A percentile compares a stretch with the other conserved stretches of the same genome.
These are phyloP conservation scores for Desmodesmus armatus DNA, from an alignment of 139 green algal species.

Conservation along the genomic window DNA sequence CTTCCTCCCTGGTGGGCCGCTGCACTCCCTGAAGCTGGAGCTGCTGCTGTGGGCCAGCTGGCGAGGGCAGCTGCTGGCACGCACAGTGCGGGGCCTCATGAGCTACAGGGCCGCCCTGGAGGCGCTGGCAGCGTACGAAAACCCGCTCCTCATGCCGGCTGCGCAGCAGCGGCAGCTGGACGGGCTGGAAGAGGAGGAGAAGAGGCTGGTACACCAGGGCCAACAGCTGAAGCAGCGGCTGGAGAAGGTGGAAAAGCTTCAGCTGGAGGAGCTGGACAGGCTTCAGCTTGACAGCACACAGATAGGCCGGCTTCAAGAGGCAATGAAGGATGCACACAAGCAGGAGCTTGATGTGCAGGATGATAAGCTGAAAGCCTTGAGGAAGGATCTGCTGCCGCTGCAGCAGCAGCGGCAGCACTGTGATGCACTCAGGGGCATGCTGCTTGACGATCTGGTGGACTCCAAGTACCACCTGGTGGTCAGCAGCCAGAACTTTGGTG, in stretches of 20 bases:
- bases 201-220: too few relatives aligned
- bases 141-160: not conserved
- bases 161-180: not conserved
- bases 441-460: conserved; percentile 64
- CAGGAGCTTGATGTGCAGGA: not conserved
- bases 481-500: conserved; percentile 59
- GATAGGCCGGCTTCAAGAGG: too few relatives aligned
- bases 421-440: not conserved
- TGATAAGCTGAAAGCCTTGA: too few relatives aligned
- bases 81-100: conserved; percentile 85
- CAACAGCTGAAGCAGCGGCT: too few relatives aligned
- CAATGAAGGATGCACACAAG: too few relatives aligned
- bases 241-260: too few relatives aligned
- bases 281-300: too few relatives aligned
- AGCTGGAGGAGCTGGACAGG: too few relatives aligned
- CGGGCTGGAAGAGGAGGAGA: not conserved
- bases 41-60: conserved; percentile 88
- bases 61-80: conserved; percentile 82
- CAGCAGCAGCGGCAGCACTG: not conserved
- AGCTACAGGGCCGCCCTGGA: conserved; percentile 71
- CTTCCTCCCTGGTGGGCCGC: conserved; percentile 56
- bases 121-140: conserved; percentile 38
- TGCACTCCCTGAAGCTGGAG: conserved; percentile 67
- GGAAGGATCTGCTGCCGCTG: conserved; percentile 9
- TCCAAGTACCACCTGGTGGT: conserved; percentile 85